Percentiles rank a stretch among this genome's conserved stretches.
phyloP scores from a whole-genome alignment of 768 basidiomycete genomes.

The Podaxis sp. region DNA sequence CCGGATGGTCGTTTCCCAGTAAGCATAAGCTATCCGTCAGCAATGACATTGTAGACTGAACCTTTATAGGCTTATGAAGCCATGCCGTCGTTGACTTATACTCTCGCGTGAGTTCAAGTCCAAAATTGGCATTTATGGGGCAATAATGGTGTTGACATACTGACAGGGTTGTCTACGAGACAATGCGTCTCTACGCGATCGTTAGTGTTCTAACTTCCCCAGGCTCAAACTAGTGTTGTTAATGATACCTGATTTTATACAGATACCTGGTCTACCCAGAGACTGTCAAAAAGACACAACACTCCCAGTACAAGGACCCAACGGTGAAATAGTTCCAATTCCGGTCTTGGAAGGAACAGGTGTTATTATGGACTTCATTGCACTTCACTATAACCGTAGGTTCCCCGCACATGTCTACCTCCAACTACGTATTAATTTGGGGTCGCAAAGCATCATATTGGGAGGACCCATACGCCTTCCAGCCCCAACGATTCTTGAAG shows the following conservation, averaged over 20 bases:
- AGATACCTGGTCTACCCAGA: conserved; percentile 46
- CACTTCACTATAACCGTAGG: conserved; percentile 53
- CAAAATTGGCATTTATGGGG: not conserved
- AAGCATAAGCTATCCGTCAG: conserved; percentile 5
- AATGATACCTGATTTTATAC: conserved; percentile 3
- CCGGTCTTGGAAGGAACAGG: conserved; percentile 41
- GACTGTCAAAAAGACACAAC: conserved; percentile 43
- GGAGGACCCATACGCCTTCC: conserved; percentile 49
- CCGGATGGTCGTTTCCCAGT: conserved; percentile 21
- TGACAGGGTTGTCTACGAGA: conserved; percentile 49
- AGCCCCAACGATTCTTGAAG: conserved; percentile 18
- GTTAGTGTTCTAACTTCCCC: conserved; percentile 25
- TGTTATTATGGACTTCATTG: conserved; percentile 36
- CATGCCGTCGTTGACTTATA: conserved; percentile 17
- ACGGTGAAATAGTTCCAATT: conserved; percentile 38
- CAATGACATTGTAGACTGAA: not conserved
- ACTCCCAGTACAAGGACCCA: conserved; percentile 29
- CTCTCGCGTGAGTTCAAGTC: conserved; percentile 16
- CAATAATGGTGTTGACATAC: not conserved
- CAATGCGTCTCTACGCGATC: conserved; percentile 46
- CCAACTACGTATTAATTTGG: not conserved
- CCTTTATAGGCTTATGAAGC: conserved; percentile 18
- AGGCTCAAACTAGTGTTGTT: not conserved
- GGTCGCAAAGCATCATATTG: conserved; percentile 48
- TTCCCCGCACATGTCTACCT: not conserved